Base-by-base conservation (phyloP, 306 rosid species). In the Prinsepia uniflora region DNA sequence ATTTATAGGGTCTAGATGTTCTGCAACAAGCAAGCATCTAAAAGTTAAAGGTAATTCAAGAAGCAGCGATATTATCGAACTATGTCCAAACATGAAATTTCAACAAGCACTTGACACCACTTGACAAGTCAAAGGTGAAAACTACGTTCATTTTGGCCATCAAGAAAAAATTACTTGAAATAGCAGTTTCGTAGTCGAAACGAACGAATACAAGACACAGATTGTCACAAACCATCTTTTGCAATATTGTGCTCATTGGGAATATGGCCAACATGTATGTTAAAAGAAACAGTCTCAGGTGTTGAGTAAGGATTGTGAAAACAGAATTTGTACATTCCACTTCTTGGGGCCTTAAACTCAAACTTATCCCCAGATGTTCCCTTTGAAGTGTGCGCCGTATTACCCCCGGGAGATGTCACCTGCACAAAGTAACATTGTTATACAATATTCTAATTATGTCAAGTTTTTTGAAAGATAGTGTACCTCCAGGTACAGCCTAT, bases 1-100 rank as follows among this genome's bases (percentile, higher is more conserved):
- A 85, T 95, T 95, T n/a, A 95, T 79, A 52, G 97, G 99, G 91
- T 95, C 93, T 85, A 94, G 82, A 78, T 94, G 99, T 80, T 95
- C 99, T 95, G 97, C 89, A 81, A 75, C 24, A 78, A 45, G 17
- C 3, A 20, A 54, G 53, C 72, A 52, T 19, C 22, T 24, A 11
- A 19, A 39, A 10, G 63, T 68, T 52, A 52, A 40, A 52, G 12
- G 30, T 13, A 40, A 67, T 63, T 54, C 30, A 68, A 58, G 66
- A 62, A 61, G 36, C 12, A 17, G 46, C 58, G 43, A 52, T 34
- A 1, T 14, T 10, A 74, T 19, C 12, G 14, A 42, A 54, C 17
- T 19, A 30, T 19, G 24, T 47, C 17, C n/a, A 34, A 30, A 49
- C 55, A 49, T 36, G 46, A 70, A 34, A 42, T 3, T 5, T 19